These are phyloP conservation scores for Fusarium begoniae DNA, from an alignment of 2,329 filamentous ascomycete species.

Conservation along the genomic window DNA sequence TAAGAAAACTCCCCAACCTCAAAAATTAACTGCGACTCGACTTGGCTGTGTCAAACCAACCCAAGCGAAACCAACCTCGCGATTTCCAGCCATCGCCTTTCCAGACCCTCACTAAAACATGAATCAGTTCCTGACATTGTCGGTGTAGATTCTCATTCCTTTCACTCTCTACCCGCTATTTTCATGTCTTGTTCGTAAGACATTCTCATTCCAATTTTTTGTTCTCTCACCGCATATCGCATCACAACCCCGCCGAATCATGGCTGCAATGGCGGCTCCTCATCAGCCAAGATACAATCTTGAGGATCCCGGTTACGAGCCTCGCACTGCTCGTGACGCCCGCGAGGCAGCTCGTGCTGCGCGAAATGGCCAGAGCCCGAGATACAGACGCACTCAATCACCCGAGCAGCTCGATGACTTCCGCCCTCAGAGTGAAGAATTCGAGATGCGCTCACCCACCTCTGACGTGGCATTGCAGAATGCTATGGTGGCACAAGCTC, in stretches of 20 bases:
- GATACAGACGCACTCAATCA: conserved; percentile 40
- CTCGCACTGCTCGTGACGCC: conserved; percentile 40
- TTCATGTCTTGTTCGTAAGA: background rate
- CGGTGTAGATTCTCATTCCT: background rate
- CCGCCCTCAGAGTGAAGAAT: conserved; percentile 35
- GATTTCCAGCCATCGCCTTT: conserved; percentile 35
- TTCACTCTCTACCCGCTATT: background rate
- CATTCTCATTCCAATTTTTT: background rate
- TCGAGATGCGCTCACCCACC: conserved; percentile 38
- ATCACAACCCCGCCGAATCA: background rate
- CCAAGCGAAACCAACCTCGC: conserved; percentile 23
- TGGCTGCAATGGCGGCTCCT: conserved; percentile 32
- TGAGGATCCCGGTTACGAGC: conserved; percentile 30
- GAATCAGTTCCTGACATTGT: background rate
- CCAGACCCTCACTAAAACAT: conserved; percentile 20
- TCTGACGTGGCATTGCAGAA: conserved; percentile 44
- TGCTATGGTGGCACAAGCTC: conserved; percentile 43
- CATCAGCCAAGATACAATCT: conserved; percentile 31
- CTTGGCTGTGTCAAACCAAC: background rate
- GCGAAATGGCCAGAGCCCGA: conserved; percentile 36
- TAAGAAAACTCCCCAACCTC: background rate
- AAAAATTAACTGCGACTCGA: background rate
- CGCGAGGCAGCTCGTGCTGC: conserved; percentile 38
- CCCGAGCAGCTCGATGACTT: conserved; percentile 40
- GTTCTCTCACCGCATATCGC: background rate